Evolutionary conservation across 1,284 basidiomycete genomes (phyloP), one percentile per base, ranked within the genome.

Genomic region (Boletus mariae): DNA sequence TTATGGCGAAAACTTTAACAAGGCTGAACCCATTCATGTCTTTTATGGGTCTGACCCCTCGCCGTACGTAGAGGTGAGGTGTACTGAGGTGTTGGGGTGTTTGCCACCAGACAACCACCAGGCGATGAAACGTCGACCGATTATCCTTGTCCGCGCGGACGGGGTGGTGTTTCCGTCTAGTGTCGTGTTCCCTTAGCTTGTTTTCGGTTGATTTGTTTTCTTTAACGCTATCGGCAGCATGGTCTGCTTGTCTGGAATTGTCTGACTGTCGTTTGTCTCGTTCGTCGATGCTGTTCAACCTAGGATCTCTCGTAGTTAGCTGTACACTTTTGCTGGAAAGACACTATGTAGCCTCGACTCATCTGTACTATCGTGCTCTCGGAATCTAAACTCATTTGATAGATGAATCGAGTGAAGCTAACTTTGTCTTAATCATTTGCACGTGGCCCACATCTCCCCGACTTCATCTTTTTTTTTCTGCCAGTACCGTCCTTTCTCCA

Each of bases 161-260:
- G 95, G 94, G 28, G 83, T 95, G 58, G 87, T 97, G 57, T 90
- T 95, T 76, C 94, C 95, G 4, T 94, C 92, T n/a, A 83, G 77
- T 62, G 79, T 86, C 47, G 80, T 84, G 76, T 94, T 93, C 79
- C 90, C 91, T 41, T 90, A 76, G 72, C 52, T 51, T 57, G 50
- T 42, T 56, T 47, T 45, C 29, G n/a, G 38, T 54, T 49, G 52
- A 45, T 53, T 44, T 64, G 47, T 49, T 38, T 47, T 59, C 43
- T 55, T 25, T 66, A 66, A 66, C 47, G 61, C 63, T 67, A 64
- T 66, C 42, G 45, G 63, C 62, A 65, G 61, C 67, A 35, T 9
- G 67, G 68, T 54, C 65, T 67, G 67, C 62, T 43, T 50, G 64
- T 55, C 45, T 59, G 67, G 49, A 59, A 61, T 57, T 55, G 58